Conservation (phyloP, 2,329 filamentous ascomycete species). For the Scolecobasidium constrictum region DNA sequence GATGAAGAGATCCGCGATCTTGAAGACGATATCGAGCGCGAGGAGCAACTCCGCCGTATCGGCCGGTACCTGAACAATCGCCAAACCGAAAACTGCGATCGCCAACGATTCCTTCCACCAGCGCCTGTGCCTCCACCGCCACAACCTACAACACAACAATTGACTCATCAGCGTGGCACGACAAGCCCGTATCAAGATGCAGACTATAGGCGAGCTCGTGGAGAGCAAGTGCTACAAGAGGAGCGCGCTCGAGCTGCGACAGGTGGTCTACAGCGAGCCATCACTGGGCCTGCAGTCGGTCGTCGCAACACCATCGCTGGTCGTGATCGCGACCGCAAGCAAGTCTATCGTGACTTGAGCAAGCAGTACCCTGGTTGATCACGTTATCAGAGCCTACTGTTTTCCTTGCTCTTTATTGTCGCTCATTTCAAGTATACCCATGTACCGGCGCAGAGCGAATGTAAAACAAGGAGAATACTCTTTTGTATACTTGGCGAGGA, state of each 20-base stretch:
- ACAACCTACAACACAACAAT: not conserved
- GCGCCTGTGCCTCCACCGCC: not conserved
- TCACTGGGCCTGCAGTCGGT: not conserved
- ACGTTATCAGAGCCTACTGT: not conserved
- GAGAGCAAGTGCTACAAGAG: conserved; percentile 1
- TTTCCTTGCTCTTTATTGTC: no score
- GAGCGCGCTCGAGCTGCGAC: conserved; percentile 1
- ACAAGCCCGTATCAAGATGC: conserved; percentile 3
- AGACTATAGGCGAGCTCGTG: conserved; percentile 1
- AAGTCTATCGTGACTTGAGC: conserved; percentile 6
- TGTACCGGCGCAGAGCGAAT: no score
- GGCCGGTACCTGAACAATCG: not conserved
- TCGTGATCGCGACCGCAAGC: conserved; percentile 2
- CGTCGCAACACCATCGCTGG: conserved; percentile 6
- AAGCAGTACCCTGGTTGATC: conserved; percentile 7
- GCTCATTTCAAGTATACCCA: no score
- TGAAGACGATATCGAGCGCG: conserved; percentile 1
- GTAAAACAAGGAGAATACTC: no score
- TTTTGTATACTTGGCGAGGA: no score
- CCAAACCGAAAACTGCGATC: not conserved
- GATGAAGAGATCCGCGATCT: conserved; percentile 6
- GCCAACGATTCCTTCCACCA: not conserved
- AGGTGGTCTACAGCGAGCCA: not conserved
- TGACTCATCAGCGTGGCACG: not conserved
- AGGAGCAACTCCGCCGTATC: not conserved